Base-by-base conservation (phyloP, 106 monocot genomes). In the Narthecium ossifragum region DNA sequence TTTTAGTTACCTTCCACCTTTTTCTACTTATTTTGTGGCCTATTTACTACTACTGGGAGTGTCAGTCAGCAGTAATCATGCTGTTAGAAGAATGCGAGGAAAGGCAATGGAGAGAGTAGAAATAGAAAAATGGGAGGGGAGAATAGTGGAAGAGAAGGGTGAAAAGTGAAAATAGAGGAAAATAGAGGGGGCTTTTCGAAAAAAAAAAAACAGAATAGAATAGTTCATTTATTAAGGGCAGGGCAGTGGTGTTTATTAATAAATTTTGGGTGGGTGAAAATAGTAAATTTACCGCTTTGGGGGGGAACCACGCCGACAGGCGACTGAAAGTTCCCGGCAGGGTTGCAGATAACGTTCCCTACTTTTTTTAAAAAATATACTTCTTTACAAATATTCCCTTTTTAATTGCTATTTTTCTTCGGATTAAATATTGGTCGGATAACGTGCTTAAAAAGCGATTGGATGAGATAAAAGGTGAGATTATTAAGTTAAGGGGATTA, bases 321-420 rank as follows among this genome's bases (percentile, higher is more conserved):
- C 18, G 57, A 33, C 58, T 58, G 58, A 58, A 58, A 58, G 58
- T 58, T 37, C 31, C 33, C 58, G 58, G 58, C 58, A 37, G 58
- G 31, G 34, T 36, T 38, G 31, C 58, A 58, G 58, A 23, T 58
- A 58, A 58, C 24, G 36, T 38, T 15, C 39, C 12, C 0, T 38
- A 21, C 24, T 34, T 38, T 58, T 23, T 6, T 24, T 22, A 1
- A 22, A 22, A 24, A 3, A 24, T 22, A 24, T 5, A 49, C 18
- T 37, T 43, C 18, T 17, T 6, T 6, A 17, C 18, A 10, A 13
- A 17, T 13, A 43, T 17, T 43, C 18, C 17, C 17, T 41, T 14
- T 41, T 3, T 5, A 14, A 14, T 41, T 3, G 17, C 3, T 3
- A 5, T 41, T 14, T 41, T 8, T 41, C 2, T 41, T 41, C 17